Conservation (phyloP, 257 asterid species). For the Paulownia fortunei region DNA sequence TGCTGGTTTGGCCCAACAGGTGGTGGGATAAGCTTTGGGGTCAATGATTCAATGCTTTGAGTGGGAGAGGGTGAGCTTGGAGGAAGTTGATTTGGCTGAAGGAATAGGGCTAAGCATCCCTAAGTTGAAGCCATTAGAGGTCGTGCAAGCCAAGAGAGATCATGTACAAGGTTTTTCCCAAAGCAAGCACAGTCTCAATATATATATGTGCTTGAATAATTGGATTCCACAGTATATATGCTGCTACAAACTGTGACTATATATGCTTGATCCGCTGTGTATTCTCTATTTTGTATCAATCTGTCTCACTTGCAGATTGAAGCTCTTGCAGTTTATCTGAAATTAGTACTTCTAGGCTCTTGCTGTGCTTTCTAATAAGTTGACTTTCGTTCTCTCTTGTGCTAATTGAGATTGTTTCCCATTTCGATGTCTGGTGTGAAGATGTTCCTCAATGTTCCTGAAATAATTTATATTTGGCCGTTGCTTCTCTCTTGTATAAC, state of each 20-base stretch:
- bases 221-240: neutral
- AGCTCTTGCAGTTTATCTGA: no score
- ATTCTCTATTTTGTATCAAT: neutral
- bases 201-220: neutral
- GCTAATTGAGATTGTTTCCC: no score
- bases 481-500: no score
- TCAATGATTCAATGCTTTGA: constrained; percentile 39
- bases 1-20: constrained; percentile 25
- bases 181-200: neutral
- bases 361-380: no score
- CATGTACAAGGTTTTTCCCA: constrained; percentile 29
- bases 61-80: constrained; percentile 23
- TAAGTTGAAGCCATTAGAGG: constrained; percentile 34
- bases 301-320: no score
- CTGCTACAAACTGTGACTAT: neutral
- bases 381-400: no score
- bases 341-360: no score
- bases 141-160: constrained; percentile 34
- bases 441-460: no score
- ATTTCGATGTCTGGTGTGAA: no score
- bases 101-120: constrained; percentile 39
- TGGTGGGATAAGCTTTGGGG: constrained; percentile 36
- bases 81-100: constrained; percentile 30
- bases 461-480: no score
- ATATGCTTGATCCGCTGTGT: no score